Evolutionary conservation across 495 filamentous ascomycete genomes (phyloP).

Genomic region (Penicillium crystallinum): DNA sequence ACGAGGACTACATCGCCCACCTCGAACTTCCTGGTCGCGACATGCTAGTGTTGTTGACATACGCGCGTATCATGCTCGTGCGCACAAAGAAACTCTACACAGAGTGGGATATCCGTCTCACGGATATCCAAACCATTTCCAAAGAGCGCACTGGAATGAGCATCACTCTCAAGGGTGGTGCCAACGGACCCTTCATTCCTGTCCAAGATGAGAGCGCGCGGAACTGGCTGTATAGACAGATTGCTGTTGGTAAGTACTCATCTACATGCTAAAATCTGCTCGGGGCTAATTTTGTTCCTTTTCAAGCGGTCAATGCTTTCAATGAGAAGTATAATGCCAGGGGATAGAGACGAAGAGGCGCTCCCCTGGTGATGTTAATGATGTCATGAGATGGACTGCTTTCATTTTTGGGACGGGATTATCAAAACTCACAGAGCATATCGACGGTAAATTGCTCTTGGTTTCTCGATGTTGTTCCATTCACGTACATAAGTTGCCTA

Average conservation of each 20-base stretch:
- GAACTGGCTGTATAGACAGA: slow-evolving; percentile 79
- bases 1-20: slow-evolving; percentile 95
- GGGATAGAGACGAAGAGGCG: slow-evolving; percentile 31
- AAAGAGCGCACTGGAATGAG: slow-evolving; percentile 95
- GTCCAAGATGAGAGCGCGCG: slow-evolving; percentile 81
- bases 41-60: slow-evolving; percentile 93
- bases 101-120: slow-evolving; percentile 94
- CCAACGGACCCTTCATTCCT: slow-evolving; percentile 92
- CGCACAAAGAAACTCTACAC: slow-evolving; percentile 74
- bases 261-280: neutral
- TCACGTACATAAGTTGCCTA: slow-evolving; percentile 8
- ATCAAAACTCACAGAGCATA: slow-evolving; percentile 4
- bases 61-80: slow-evolving; percentile 85
- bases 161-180: slow-evolving; percentile 79
- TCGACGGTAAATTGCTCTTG: neutral
- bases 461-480: neutral
- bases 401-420: slow-evolving; percentile 8
- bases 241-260: slow-evolving; percentile 49
- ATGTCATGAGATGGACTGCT: slow-evolving; percentile 21
- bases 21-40: slow-evolving; percentile 86
- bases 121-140: slow-evolving; percentile 92
- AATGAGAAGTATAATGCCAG: slow-evolving; percentile 66
- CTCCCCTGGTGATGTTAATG: slow-evolving; percentile 13
- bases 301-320: slow-evolving; percentile 59
- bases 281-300: slow-evolving; percentile 13